Evolutionary conservation across 2,329 filamentous ascomycete genomes (phyloP), one percentile per base, ranked within the genome.

Genomic region (Apiospora kogelbergensis): DNA sequence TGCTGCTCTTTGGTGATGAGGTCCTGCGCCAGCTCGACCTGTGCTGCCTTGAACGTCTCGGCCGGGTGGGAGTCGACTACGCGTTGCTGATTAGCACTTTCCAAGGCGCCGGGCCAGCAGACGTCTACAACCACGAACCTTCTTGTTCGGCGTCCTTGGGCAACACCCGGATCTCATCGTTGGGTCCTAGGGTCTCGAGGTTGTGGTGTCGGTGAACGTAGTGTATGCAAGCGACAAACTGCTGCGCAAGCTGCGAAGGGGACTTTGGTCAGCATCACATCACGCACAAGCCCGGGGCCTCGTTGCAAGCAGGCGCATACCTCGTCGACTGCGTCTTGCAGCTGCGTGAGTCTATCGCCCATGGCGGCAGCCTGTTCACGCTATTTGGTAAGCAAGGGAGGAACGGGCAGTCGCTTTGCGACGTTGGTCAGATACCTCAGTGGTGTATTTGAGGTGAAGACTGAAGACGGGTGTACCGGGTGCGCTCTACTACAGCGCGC

Each of bases 301-400:
- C 63, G 20, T 20, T 13, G 6, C 24, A 44, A 63, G 17, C 13
- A 4, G 53, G 63, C 15, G 63, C 80, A 42, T 82, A 93, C 93
- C 86, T 94, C 90, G 76, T 96, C 93, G 70, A 95, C 88, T 80
- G 92, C 91, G 82, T 96, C 93, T 81, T 97, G 93, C 69, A 96
- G 85, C 79, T 96, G 93, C 1, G 93, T 95, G 69, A 97, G 85
- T 71, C 91, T 86, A 78, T 97, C 93, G 37, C 87, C 87, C 90
- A 94, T 94, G 11, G 9, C n/a, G 30, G 37, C 53, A 6, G 17
- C 40, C 40, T 37, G 26, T 11, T 30, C n/a, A 37, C 4, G 15
- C 7, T 37, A 9, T 37, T 37, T n/a, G 24, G 26, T 15, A 10
- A 37, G 5, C 6, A 6, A 11, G 22, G 17, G n/a, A 60, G 26